Evolutionary conservation across 1,139 yeast genomes (phyloP), one percentile per base, ranked within the genome.

Genomic region (Barnettozyma hawaiiensis): DNA sequence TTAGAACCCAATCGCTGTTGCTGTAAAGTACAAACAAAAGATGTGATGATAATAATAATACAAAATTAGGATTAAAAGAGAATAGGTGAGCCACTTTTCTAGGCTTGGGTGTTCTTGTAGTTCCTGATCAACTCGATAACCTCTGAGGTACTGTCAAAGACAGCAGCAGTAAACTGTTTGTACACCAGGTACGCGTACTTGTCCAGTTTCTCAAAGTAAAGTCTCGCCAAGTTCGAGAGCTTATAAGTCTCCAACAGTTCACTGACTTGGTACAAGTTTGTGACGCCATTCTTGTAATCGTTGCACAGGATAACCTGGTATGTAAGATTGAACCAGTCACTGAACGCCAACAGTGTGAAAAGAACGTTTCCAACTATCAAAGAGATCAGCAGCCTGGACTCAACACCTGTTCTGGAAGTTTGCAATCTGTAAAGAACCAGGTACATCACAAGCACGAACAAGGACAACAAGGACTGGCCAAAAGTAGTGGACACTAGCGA

Each of bases 201-300:
- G 2, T 24, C 15, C 34, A 49, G 9, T 3, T 36, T 15, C 1
- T 21, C 14, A 3, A 33, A 37, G 23, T 44, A 35, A 3, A 23
- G 15, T 6, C 14, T 3, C 2, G 49, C 9, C 18, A 49, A 14
- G 27, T 49, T 48, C 0, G 15, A 15, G 24, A 54, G 24, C 20
- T 36, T 53, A 38, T 50, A 51, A 4, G 27, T 37, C 33, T 54
- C 55, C 27, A 55, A 42, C 20, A 49, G 35, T 27, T 48, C 53
- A 35, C 53, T 43, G 15, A 53, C 51, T 35, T 52, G 55, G 40
- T 49, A 55, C 27, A 54, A 19, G 28, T 50, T 54, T 11, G 47
- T 31, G 3, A 32, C 27, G 2, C 60, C 60, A 34, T 54, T 54
- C 40, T 54, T 55, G 42, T 50, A 55, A 16, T 55, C 56, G 37